Evolutionary conservation across 305 asterid genomes (phyloP), one percentile per base, ranked within the genome.

Genomic region (Fraxinus ornus): DNA sequence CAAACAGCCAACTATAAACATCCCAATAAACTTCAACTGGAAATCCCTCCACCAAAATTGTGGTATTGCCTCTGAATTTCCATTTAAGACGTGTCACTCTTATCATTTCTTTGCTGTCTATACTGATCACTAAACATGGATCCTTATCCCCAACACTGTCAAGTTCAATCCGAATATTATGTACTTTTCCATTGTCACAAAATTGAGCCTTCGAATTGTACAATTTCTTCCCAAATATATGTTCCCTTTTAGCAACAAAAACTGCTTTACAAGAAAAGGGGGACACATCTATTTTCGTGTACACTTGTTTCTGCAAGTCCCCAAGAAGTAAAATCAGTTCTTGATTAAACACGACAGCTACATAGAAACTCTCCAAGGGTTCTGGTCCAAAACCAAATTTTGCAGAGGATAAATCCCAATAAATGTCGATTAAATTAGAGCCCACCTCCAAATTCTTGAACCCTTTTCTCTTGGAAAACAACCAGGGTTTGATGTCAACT

Each of bases 331-430:
- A 47, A 79, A 90, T 85, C 0, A 88, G 85, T 78, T 91, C 90
- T 78, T 89, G 93, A 71, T 91, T 85, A 8, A 90, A 79, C n/a
- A 86, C 87, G n/a, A 92, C 68, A 36, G 92, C 89, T 5, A 94
- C 41, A 52, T 88, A 90, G 88, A 88, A 94, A 12, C 94, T 94
- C 73, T 89, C 90, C 1, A 84, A 2, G 5, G 97, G 98, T 52
- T 94, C 95, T 0, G 97, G 95, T 49, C 93, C 76, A 0, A 92
- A 71, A 17, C 92, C 96, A 22, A 92, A 94, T 77, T 87, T 92
- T 19, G 98, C 96, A 22, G 86, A 79, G 0, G 98, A 91, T 73
- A 94, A 85, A 79, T 94, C 97, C 97, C 98, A 92, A 41, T 84
- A 85, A 2, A 91, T 36, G 32, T 92, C 89, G 24, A 92, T 75